Evolutionary conservation across 2,329 filamentous ascomycete species (phyloP), one percentile per base, ranked within the genome.

Genomic region (Eurotiales sp.): DNA sequence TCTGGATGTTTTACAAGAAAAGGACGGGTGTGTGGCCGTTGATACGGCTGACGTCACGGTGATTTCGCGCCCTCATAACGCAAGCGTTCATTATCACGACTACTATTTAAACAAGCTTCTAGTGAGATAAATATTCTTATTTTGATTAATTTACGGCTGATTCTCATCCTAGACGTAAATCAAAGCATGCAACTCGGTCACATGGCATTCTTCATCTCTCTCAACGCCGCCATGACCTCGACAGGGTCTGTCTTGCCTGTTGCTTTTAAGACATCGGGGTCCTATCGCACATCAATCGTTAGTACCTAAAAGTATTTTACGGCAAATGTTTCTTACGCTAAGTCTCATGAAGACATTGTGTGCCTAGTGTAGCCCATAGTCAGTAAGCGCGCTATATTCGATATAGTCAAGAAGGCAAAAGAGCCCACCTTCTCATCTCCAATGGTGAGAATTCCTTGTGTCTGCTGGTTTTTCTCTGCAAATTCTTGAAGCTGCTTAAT

Each of bases 321-420:
- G n/a, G n/a, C n/a, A n/a, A n/a, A n/a, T n/a, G n/a, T n/a, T 10
- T 37, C 82, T 75, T 73, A 89, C 87, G 60, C 86, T 77, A 30
- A 95, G 79, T 59, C 88, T 82, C 93, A 99, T 97, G 65, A 99
- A 99, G 2, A 96, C 89, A 64, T 99, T 99, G 70, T 97, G 90
- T 73, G 88, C 75, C 88, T 92, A 41, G n/a, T n/a, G n/a, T 23
- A 37, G 46, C 15, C n/a, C 5, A 30, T 32, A 42, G 22, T 61
- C 43, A 61, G 54, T 17, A 25, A n/a, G n/a, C n/a, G n/a, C n/a
- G n/a, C n/a, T n/a, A n/a, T n/a, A n/a, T n/a, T n/a, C n/a, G n/a
- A n/a, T n/a, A n/a, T n/a, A n/a, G n/a, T n/a, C n/a, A n/a, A 10
- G 17, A 11, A 27, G n/a, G 2, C 21, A n/a, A 22, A 10, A 11